Base-by-base conservation (phyloP, 2,329 filamentous ascomycete species). In the Elsinoe necatrix region DNA sequence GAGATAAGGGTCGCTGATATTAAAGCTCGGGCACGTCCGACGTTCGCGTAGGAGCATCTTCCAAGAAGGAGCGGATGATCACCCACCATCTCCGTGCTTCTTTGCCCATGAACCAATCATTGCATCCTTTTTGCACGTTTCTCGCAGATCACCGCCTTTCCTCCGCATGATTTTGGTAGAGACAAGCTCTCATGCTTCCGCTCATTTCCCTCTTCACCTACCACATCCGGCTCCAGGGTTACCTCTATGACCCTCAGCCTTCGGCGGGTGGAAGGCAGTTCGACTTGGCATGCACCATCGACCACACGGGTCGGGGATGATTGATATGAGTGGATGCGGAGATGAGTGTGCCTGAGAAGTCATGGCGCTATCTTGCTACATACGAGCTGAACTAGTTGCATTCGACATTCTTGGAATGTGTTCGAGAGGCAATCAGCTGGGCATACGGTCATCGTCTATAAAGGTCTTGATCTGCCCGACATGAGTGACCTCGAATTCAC, bases 11-110 rank as follows among this genome's bases (percentile, higher is more conserved):
- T 23, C 20, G 7, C 20, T 18, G 48, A 52, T 52, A 52, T 52
- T 52, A 52, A 52, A 25, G 18, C 34, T 52, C 48, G 48, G 48
- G 48, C 48, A 52, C 48, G 48, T 52, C 48, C 48, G 48, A 52
- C 31, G 34, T 20, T 35, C 48, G 48, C 48, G 29, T 52, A 52
- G 4, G 4, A 35, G 48, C 48, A 31, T 52, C 12, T 52, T 37
- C 29, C 48, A 52, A 35, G 29, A 11, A 27, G 12, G 21, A 5
- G 48, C 48, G 48, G 48, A 35, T 35, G 48, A 52, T 52, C 48
- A 21, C n/a, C 48, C 48, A 37, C 31, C 48, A 31, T 37, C 29
- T 23, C 29, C 4, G 29, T 34, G 25, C 34, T 52, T 25, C 20
- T 52, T 52, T 37, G 29, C n/a, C 3, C 39, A 11, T 8, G 8